phyloP scores from a whole-genome alignment of 345 rosid species.

The Reutealis trisperma region DNA sequence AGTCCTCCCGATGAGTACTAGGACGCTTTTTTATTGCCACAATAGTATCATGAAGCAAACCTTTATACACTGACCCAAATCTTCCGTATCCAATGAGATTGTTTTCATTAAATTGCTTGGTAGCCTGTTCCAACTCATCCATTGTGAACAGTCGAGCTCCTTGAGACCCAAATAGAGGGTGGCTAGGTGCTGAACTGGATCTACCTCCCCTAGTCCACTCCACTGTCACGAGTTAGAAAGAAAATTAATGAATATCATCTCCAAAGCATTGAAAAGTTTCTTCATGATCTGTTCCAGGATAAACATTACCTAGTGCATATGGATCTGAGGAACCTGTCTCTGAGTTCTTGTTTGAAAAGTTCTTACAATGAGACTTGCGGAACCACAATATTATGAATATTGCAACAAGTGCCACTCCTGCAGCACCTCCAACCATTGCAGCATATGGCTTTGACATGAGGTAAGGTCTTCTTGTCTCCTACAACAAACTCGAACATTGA shows the following conservation, averaged over 20 bases:
- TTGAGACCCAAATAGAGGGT: constrained; percentile 26
- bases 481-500: constrained; percentile 37
- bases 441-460: constrained; percentile 44
- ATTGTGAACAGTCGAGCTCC: constrained; percentile 44
- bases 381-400: constrained; percentile 40
- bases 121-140: constrained; percentile 62
- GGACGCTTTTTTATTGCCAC: constrained; percentile 59
- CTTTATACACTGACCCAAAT: constrained; percentile 54
- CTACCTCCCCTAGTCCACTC: constrained; percentile 47
- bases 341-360: constrained; percentile 37
- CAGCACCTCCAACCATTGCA: constrained; percentile 43
- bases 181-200: constrained; percentile 37
- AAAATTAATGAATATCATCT: constrained; percentile 6
- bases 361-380: constrained; percentile 39
- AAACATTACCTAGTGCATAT: constrained; percentile 44
- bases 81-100: constrained; percentile 59
- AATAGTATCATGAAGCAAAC: constrained; percentile 45
- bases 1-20: constrained; percentile 40
- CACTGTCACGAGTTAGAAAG: constrained; percentile 21
- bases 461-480: constrained; percentile 17
- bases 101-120: constrained; percentile 48
- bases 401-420: constrained; percentile 39
- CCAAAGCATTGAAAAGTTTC: not conserved
- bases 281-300: constrained; percentile 11
- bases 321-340: constrained; percentile 67